phyloP scores from a whole-genome alignment of 768 basidiomycete species.

The Amanita phalloides region DNA sequence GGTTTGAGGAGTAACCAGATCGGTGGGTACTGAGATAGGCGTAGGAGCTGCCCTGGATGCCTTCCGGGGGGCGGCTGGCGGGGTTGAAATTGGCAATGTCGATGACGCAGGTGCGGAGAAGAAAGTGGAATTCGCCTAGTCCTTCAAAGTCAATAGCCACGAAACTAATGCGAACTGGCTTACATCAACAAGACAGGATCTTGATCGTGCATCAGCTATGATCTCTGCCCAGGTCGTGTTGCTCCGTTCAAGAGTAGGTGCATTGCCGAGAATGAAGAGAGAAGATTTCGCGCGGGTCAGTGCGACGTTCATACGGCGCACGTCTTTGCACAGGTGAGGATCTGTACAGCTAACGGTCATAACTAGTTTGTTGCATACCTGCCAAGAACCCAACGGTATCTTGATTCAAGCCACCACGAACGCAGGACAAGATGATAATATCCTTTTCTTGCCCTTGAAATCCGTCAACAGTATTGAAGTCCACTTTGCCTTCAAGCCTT shows the following conservation, averaged over 20 bases:
- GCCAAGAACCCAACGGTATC: conserved; percentile 81
- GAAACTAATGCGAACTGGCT: conserved; percentile 9
- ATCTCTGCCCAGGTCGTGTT: conserved; percentile 73
- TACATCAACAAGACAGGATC: conserved; percentile 58
- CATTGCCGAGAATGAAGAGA: conserved; percentile 87
- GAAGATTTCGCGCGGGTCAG: conserved; percentile 94
- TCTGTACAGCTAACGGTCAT: background rate
- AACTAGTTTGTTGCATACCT: conserved; percentile 28
- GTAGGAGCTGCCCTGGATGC: conserved; percentile 9
- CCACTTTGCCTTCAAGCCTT: conserved; percentile 58
- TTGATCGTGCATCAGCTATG: conserved; percentile 60
- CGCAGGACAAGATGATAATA: conserved; percentile 94
- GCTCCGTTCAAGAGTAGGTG: conserved; percentile 80
- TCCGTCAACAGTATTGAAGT: conserved; percentile 97
- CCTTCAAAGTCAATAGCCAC: background rate
- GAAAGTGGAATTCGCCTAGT: conserved; percentile 20
- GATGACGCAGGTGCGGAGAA: conserved; percentile 22
- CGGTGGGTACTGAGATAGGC: conserved; percentile 15
- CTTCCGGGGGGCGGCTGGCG: conserved; percentile 11
- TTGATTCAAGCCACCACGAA: conserved; percentile 83
- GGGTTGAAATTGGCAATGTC: background rate
- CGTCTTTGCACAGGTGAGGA: conserved; percentile 29
- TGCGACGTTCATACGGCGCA: conserved; percentile 96
- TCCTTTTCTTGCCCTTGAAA: conserved; percentile 99
- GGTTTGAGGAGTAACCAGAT: conserved; percentile 27